Base-by-base conservation (phyloP, 2,329 filamentous ascomycete species). In the Trematosphaeria pertusa region DNA sequence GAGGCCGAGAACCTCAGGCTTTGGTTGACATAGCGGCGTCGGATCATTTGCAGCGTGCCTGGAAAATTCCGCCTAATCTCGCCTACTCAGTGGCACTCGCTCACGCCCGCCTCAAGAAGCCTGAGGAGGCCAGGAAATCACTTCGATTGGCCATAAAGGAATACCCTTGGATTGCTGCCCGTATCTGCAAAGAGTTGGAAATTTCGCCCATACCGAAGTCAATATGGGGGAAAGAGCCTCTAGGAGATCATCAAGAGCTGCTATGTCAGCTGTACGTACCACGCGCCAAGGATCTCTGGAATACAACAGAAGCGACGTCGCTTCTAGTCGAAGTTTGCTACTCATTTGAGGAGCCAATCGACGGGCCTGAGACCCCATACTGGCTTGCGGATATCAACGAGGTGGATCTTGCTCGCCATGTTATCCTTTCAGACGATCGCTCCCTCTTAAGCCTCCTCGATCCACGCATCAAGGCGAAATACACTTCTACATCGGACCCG, bases 261-360 rank as follows among this genome's bases (percentile, higher is more conserved):
- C 83, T 90, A 61, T 84, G 85, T 4, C 84, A 88, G 61, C 79
- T 96, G 2, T 96, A 96, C 65, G 80, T 90, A 20, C 79, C 84
- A 46, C 84, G 88, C 34, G 81, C 88, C 4, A 93, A 91, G 64
- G 88, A 93, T 58, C 75, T 96, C 3, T 97, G 92, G 92, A 91
- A 91, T 65, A 91, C 86, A 3, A 81, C 88, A 0, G 86, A 90
- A 61, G 84, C 83, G 11, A 85, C 81, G 3, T 75, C 78, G 4
- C 73, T 96, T 6, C 81, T 97, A 1, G 80, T 87, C 21, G 85
- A 89, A 60, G 83, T 87, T 12, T 87, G 86, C 34, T 82, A 83
- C 51, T 80, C 80, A 9, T 55, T 69, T 24, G 61, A 65, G 20
- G 54, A 65, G 30, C 51, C 55, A 7, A 48, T 68, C 4, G 57